These are phyloP conservation scores for Pulveroboletus sp. DNA, from an alignment of 768 basidiomycete genomes.

Conservation along the genomic window DNA sequence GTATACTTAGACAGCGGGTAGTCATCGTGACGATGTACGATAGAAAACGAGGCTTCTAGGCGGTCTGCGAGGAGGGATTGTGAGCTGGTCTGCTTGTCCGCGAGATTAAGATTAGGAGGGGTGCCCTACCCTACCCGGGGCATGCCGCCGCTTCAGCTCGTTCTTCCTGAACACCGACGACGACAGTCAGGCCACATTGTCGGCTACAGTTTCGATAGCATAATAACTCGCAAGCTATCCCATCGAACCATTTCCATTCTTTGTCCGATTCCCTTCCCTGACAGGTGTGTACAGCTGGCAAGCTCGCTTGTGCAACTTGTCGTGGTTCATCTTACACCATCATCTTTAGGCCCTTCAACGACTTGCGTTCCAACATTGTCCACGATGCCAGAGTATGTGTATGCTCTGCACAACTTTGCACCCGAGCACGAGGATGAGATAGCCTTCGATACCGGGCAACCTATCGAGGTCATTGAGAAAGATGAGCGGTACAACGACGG, in stretches of 20 bases:
- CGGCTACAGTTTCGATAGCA: slow-evolving; percentile 1
- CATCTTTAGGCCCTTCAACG: neutral
- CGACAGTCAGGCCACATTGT: slow-evolving; percentile 8
- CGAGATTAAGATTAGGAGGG: neutral
- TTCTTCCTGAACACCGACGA: slow-evolving; percentile 14
- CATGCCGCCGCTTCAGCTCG: slow-evolving; percentile 3
- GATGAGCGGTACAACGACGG: slow-evolving; percentile 93
- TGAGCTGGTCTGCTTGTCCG: no score
- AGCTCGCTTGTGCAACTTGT: neutral
- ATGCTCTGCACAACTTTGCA: slow-evolving; percentile 79
- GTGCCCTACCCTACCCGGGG: neutral
- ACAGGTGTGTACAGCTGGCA: slow-evolving; percentile 2
- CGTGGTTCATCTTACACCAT: neutral
- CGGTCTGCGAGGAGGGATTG: neutral
- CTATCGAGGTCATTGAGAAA: slow-evolving; percentile 86
- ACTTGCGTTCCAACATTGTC: neutral
- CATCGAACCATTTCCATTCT: neutral
- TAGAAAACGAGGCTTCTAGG: neutral
- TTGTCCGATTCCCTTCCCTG: neutral
- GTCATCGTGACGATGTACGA: slow-evolving; percentile 15
- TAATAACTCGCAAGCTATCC: slow-evolving; percentile 1
- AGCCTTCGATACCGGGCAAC: slow-evolving; percentile 76
- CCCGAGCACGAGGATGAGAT: slow-evolving; percentile 97
- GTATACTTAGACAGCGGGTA: slow-evolving; percentile 24
- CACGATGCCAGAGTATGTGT: slow-evolving; percentile 77